Percentiles rank a stretch among this genome's conserved stretches.
Conservation (phyloP, 2,329 filamentous ascomycete genomes). For the Fusarium fracticaudum region DNA sequence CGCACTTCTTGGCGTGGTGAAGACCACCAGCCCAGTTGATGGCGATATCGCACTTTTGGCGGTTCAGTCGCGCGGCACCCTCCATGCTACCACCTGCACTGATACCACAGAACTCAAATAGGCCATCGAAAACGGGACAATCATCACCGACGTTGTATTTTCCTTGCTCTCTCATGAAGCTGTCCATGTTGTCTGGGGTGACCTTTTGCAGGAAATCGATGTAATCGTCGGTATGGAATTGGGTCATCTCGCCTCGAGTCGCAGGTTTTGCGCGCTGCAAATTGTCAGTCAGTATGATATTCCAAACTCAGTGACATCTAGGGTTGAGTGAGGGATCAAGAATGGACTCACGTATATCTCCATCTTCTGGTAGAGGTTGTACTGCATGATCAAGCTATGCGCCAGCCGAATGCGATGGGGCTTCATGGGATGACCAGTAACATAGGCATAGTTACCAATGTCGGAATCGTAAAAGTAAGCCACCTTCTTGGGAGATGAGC, state of each 20-base stretch:
- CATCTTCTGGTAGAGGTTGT: slow-evolving; percentile 96
- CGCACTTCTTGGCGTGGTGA: slow-evolving; percentile 96
- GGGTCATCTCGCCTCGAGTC: slow-evolving; percentile 86
- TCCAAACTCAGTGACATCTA: not conserved
- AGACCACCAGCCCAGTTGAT: slow-evolving; percentile 98
- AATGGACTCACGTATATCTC: slow-evolving; percentile 82
- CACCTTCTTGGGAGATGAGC: slow-evolving; percentile 76
- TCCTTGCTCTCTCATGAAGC: slow-evolving; percentile 87
- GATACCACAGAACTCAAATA: slow-evolving; percentile 96
- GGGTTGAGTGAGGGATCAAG: not conserved
- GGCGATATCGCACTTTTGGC: slow-evolving; percentile 93
- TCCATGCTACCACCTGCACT: slow-evolving; percentile 95
- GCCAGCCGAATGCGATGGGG: slow-evolving; percentile 94
- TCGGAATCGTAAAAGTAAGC: slow-evolving; percentile 99
- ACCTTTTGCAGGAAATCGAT: slow-evolving; percentile 95
- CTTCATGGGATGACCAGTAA: slow-evolving; percentile 98
- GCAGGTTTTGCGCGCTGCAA: slow-evolving; percentile 83
- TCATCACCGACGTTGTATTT: slow-evolving; percentile 97
- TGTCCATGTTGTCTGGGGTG: slow-evolving; percentile 98
- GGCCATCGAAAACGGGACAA: slow-evolving; percentile 95
- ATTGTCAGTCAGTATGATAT: slow-evolving; percentile 52
- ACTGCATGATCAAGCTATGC: slow-evolving; percentile 95
- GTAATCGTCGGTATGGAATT: slow-evolving; percentile 95
- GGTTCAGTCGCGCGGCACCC: slow-evolving; percentile 88
- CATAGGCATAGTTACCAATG: slow-evolving; percentile 98